Conservation (phyloP, 2,329 filamentous ascomycete genomes). For the Gaeumannomyces sp. region DNA sequence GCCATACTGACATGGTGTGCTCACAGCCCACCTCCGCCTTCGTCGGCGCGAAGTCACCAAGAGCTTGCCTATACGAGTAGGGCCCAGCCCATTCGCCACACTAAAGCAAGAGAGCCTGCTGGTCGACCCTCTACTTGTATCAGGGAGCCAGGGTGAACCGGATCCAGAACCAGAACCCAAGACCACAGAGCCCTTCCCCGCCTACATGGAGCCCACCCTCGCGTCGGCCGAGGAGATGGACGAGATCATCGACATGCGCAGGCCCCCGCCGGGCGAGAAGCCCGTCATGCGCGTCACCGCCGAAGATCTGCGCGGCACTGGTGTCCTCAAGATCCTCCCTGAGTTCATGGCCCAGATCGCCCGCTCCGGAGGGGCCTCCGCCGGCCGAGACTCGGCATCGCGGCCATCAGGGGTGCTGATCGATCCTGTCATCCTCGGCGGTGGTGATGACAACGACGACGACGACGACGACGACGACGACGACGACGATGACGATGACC, state of each 20-base stretch:
- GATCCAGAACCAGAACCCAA: constrained; percentile 13
- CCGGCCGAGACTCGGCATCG: constrained; percentile 15
- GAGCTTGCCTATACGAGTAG: background rate
- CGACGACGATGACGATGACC: constrained; percentile 7
- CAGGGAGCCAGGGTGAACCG: constrained; percentile 7
- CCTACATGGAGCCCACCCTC: constrained; percentile 17
- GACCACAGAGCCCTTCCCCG: constrained; percentile 18
- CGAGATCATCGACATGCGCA: constrained; percentile 18
- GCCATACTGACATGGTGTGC: background rate
- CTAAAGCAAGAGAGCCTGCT: background rate
- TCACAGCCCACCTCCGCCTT: background rate
- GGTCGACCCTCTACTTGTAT: background rate
- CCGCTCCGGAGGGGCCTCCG: constrained; percentile 9
- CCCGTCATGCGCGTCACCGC: constrained; percentile 19
- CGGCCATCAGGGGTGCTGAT: constrained; percentile 11
- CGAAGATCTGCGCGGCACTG: constrained; percentile 16
- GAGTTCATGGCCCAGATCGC: constrained; percentile 21
- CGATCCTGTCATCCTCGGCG: background rate
- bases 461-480: constrained; percentile 3
- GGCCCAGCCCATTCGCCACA: background rate
- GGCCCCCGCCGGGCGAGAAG: constrained; percentile 13
- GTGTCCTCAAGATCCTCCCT: constrained; percentile 17
- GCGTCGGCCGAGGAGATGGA: constrained; percentile 18
- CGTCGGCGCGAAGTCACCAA: background rate
- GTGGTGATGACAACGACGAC: background rate